A percentile compares a stretch with the other conserved stretches of the same genome.
Conservation (phyloP, 148 eudicot species). For the Fagopyrum homotropicum region DNA sequence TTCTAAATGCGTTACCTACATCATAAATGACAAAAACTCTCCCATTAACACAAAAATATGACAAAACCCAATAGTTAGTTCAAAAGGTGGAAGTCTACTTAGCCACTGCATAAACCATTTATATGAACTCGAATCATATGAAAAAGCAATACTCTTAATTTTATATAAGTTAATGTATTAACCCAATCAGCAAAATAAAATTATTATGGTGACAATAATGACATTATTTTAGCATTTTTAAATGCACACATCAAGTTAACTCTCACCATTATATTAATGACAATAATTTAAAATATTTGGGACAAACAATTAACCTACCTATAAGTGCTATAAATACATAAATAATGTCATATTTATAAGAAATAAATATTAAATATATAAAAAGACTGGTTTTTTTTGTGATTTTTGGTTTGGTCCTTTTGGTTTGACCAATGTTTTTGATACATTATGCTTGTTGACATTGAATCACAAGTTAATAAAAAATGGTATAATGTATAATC, state of each 20-base stretch:
- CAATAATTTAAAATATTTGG: neutral
- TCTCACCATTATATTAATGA: neutral
- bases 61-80: neutral
- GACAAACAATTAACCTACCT: neutral
- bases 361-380: too few species aligned
- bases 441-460: conserved; percentile 9
- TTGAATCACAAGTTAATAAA: neutral
- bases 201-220: too few species aligned
- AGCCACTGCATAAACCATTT: neutral
- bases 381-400: neutral
- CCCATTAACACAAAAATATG: too few species aligned
- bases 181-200: neutral
- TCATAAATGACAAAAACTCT: neutral
- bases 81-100: neutral
- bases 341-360: neutral
- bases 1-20: neutral
- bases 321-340: neutral
- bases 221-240: neutral
- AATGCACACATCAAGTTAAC: neutral
- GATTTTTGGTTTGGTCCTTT: neutral
- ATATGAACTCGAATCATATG: neutral
- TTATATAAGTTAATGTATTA: neutral
- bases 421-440: conserved; percentile 6
- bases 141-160: neutral
- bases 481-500: neutral